A percentile compares a stretch with the other conserved stretches of the same genome.
Evolutionary conservation across 306 rosid genomes (phyloP).

Genomic region (Rosa rugosa): DNA sequence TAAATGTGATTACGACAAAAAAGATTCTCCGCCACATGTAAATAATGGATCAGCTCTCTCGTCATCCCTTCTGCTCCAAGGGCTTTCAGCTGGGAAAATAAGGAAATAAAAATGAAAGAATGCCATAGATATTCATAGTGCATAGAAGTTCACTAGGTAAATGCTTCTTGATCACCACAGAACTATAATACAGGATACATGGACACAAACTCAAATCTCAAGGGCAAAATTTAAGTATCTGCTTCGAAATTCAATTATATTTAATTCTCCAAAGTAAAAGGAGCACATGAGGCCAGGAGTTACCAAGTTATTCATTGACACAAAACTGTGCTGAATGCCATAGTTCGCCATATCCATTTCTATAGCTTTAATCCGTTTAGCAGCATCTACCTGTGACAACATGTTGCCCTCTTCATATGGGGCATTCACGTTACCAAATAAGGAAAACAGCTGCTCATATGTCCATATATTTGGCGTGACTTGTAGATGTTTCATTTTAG

Average conservation of each 20-base stretch:
- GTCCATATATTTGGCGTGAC: constrained; percentile 67
- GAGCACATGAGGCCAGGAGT: constrained; percentile 30
- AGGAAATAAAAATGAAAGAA: constrained; percentile 14
- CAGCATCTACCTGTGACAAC: constrained; percentile 59
- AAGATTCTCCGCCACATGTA: constrained; percentile 66
- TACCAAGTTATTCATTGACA: constrained; percentile 69
- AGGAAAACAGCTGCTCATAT: constrained; percentile 64
- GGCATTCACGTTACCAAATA: constrained; percentile 76
- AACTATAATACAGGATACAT: background rate
- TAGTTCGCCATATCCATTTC: constrained; percentile 67
- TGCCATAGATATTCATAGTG: constrained; percentile 1
- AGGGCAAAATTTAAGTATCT: background rate
- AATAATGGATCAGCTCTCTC: constrained; percentile 59
- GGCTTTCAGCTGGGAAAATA: constrained; percentile 59
- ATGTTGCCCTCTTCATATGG: constrained; percentile 66
- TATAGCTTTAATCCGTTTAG: constrained; percentile 66
- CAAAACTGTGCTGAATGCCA: constrained; percentile 65
- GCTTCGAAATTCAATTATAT: background rate
- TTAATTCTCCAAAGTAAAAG: constrained; percentile 22
- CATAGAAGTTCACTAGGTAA: background rate
- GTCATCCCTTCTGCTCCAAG: constrained; percentile 85
- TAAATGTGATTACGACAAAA: constrained; percentile 45
- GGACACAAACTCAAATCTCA: background rate
- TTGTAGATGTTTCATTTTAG: constrained; percentile 65
- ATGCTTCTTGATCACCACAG: background rate